These are phyloP conservation scores for Psilocybe cubensis DNA, from an alignment of 768 basidiomycete species.

Conservation along the genomic window DNA sequence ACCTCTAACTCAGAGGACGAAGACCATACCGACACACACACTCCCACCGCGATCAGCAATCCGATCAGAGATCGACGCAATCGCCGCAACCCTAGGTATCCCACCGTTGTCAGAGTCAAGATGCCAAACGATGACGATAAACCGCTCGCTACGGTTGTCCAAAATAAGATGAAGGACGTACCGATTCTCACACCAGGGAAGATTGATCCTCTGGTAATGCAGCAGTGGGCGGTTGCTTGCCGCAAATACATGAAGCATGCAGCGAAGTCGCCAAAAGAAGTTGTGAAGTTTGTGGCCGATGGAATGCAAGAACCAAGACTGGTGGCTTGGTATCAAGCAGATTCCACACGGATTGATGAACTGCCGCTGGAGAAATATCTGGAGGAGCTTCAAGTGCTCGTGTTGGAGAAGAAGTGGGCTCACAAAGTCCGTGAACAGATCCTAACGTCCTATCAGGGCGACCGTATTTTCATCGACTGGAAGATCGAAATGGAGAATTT, in stretches of 20 bases:
- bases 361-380: background rate
- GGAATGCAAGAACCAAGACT: background rate
- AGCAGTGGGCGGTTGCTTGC: background rate
- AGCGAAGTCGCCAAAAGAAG: background rate
- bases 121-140: background rate
- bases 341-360: background rate
- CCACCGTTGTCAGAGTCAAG: background rate
- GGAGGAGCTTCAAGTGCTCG: background rate
- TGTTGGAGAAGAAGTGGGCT: background rate
- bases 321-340: background rate
- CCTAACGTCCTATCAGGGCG: slow-evolving; percentile 8
- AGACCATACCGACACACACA: too few species aligned
- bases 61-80: too few species aligned
- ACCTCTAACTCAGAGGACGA: background rate
- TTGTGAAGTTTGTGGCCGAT: background rate
- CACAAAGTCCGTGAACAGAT: slow-evolving; percentile 3
- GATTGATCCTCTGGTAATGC: background rate
- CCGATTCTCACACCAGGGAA: background rate
- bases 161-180: background rate
- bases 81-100: background rate
- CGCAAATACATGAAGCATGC: background rate
- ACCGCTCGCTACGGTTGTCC: background rate
- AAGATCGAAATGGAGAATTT: slow-evolving; percentile 22
- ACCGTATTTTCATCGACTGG: slow-evolving; percentile 16
- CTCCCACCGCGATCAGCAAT: too few species aligned